Percentiles rank a stretch among this genome's conserved stretches.
phyloP scores from a whole-genome alignment of 768 basidiomycete species.

The Suillus fuscotomentosus region DNA sequence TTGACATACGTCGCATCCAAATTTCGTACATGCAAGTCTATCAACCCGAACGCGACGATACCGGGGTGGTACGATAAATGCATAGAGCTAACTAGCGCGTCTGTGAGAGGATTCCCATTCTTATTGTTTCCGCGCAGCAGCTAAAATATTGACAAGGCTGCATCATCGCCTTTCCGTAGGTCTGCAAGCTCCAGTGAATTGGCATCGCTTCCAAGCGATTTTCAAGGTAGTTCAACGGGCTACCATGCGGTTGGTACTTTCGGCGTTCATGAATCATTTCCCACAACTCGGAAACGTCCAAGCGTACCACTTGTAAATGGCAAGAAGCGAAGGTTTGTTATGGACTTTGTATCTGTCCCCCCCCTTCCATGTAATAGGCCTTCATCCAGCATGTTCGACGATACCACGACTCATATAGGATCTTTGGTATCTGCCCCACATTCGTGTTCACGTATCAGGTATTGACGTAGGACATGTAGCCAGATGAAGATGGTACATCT shows the following conservation, averaged over 20 bases:
- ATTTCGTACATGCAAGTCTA: slow-evolving; percentile 48
- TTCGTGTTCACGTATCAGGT: not conserved
- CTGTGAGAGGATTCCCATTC: slow-evolving; percentile 17
- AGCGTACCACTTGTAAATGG: not conserved
- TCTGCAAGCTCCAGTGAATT: slow-evolving; percentile 23
- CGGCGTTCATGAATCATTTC: not conserved
- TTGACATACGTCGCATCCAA: slow-evolving; percentile 47
- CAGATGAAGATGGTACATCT: not conserved
- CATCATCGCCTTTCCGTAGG: not conserved
- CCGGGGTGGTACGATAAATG: slow-evolving; percentile 65
- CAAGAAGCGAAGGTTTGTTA: not conserved
- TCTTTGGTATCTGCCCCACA: not conserved
- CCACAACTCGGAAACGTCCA: not conserved
- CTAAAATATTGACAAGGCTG: not conserved
- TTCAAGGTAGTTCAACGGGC: not conserved
- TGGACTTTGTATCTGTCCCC: not conserved
- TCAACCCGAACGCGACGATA: slow-evolving; percentile 36
- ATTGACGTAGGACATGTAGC: not conserved
- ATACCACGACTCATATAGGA: not conserved
- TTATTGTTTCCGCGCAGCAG: not conserved
- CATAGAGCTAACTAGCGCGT: slow-evolving; percentile 17
- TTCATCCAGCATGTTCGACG: not conserved
- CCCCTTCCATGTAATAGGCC: not conserved
- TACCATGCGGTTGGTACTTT: not conserved
- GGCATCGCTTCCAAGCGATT: slow-evolving; percentile 29